Base-by-base conservation (phyloP, 108 stramenopile species). In the Cylindrotheca closterium region DNA sequence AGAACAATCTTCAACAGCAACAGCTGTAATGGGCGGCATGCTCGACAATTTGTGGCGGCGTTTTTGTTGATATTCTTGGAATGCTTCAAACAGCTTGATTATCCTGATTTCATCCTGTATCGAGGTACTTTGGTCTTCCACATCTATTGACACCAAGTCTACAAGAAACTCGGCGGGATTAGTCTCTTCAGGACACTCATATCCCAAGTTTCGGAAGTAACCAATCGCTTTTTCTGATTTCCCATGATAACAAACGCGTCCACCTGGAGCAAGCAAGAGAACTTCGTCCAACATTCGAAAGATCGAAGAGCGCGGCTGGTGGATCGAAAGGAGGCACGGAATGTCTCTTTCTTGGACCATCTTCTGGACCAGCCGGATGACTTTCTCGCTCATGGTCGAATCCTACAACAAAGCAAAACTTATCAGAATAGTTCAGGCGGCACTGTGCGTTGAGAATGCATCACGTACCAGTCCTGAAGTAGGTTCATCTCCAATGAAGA, bases 101-200 rank as follows among this genome's bases (percentile, higher is more conserved):
- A 93, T 88, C 5, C 92, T 69, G 18, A 47, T 58, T 24, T 67
- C 66, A 59, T 93, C 89, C 32, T 70, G 26, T 7, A 12, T 32
- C 26, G 79, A 73, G 50, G 83, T 68, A 8, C 63, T 60, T 1
- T 56, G 51, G 68, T 89, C 88, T 50, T 88, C 91, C 23, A 51
- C 58, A 67, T 93, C 83, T 1, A 88, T 64, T 10, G 87, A 80
- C 1, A 93, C 90, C 26, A 96, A 65, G 53, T 96, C 95, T 27
- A 93, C 78, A 27, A 88, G 72, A 60, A 80, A 96, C 61, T 96
- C 95, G 3, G 92, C 92, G 10, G 91, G 89, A 73, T 93, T 93
- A 2, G 86, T 86, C 42, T 86, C 67, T 21, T 30, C 45, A 17
- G 88, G 91, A 53, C 88, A 88, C 25, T 63, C 54, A 63, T 75